These are phyloP conservation scores for Globisporangium parvum DNA, from an alignment of 352 stramenopile genomes.

Conservation along the genomic window DNA sequence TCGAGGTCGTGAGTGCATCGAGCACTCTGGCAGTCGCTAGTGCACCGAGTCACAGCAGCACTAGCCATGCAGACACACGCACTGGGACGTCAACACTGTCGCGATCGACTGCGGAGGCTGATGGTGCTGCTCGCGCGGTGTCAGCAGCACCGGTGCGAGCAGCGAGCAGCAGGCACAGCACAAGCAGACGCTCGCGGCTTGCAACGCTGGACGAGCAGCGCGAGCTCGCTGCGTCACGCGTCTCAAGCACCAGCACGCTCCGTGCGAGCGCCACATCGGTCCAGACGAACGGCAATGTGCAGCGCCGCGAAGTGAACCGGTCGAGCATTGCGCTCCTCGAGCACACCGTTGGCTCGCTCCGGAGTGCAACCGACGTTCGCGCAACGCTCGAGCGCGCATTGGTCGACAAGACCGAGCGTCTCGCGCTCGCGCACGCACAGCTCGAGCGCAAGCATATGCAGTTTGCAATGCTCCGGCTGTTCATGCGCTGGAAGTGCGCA, in stretches of 20 bases:
- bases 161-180: not conserved
- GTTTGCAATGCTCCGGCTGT: constrained; percentile 31
- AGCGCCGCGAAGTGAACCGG: constrained; percentile 16
- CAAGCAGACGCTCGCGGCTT: not conserved
- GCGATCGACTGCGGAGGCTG: no score
- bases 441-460: constrained; percentile 24
- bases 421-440: constrained; percentile 15
- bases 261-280: constrained; percentile 1
- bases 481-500: constrained; percentile 36
- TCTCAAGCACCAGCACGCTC: not conserved
- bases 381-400: constrained; percentile 22
- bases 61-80: not conserved
- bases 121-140: not conserved
- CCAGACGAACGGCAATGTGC: constrained; percentile 11
- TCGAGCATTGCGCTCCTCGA: constrained; percentile 38
- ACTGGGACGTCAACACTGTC: constrained; percentile 10
- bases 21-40: not conserved
- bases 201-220: constrained; percentile 4
- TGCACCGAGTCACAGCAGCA: no score
- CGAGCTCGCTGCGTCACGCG: constrained; percentile 2
- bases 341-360: constrained; percentile 33
- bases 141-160: not conserved
- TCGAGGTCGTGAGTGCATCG: constrained; percentile 31
- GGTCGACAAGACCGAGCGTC: constrained; percentile 17
- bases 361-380: constrained; percentile 29